Evolutionary conservation across 768 basidiomycete species (phyloP), one percentile per base, ranked within the genome.

Genomic region (Suillus subalutaceus): DNA sequence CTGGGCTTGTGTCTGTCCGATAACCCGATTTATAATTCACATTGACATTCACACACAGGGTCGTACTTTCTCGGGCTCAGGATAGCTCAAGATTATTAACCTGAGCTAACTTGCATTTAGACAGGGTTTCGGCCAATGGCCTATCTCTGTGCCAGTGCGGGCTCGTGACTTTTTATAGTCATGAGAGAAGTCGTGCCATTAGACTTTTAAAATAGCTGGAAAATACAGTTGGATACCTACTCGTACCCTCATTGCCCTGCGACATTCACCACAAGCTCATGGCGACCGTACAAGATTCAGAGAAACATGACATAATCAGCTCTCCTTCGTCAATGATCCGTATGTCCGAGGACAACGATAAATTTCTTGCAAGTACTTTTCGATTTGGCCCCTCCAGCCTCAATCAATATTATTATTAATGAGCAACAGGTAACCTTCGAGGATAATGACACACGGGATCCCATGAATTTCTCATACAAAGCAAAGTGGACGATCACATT

Each of bases 401-500:
- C 30, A 30, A 44, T 58, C 43, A 37, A 62, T 26, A 7, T 50
- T n/a, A 48, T 48, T 30, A 40, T 32, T 55, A 30, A 32, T 10
- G 30, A 18, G 10, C n/a, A 38, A 58, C 64, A 80, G 78, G 73
- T 80, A n/a, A 76, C 79, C 23, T 81, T 77, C 48, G 72, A 74
- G n/a, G 65, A 71, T 26, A 72, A 72, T 15, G 80, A 82, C 67
- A n/a, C 41, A n/a, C 71, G 78, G 40, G 78, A 82, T 66, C 80
- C 80, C 30, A 56, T 72, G 53, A 77, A 75, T 62, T 80, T 77
- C 63, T 71, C 75, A n/a, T 71, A 66, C 13, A 63, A 66, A 6
- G 74, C 68, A 63, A 83, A 82, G 74, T 83, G 82, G 75, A 56
- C 67, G 16, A 70, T 75, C 37, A 74, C 75, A 16, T 16, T 72